A percentile compares a stretch with the other conserved stretches of the same genome.
These are phyloP conservation scores for Fusarium succisae DNA, from an alignment of 2,329 filamentous ascomycete species.

Conservation along the genomic window DNA sequence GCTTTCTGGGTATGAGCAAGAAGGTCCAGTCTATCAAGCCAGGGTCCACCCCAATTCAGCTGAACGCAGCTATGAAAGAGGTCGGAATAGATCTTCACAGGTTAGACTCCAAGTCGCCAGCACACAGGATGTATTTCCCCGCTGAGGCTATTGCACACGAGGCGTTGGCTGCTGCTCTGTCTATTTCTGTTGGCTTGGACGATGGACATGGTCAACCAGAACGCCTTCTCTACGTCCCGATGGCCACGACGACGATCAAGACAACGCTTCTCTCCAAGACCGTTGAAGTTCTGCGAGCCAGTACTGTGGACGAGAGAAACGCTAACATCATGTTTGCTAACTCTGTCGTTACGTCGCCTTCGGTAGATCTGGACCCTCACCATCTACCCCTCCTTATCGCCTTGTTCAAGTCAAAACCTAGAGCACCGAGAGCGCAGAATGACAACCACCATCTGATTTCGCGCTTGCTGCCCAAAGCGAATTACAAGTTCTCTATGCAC, in stretches of 20 bases:
- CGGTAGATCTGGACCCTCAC: constrained; percentile 89
- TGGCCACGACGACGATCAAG: constrained; percentile 95
- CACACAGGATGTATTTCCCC: constrained; percentile 98
- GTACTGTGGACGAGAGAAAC: constrained; percentile 83
- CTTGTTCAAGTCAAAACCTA: constrained; percentile 69
- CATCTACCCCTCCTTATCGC: constrained; percentile 88
- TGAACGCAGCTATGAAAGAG: constrained; percentile 96
- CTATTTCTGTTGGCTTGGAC: constrained; percentile 90
- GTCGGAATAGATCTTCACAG: constrained; percentile 92
- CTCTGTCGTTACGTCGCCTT: constrained; percentile 94
- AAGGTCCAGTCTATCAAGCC: constrained; percentile 75
- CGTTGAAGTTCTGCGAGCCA: constrained; percentile 78
- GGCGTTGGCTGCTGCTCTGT: constrained; percentile 89
- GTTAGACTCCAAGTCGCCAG: constrained; percentile 89
- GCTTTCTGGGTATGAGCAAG: constrained; percentile 88
- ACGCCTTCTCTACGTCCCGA: constrained; percentile 90
- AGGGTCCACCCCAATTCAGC: constrained; percentile 74
- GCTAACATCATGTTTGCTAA: constrained; percentile 97
- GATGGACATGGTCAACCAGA: constrained; percentile 88
- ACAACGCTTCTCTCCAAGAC: constrained; percentile 96
- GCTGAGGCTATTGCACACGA: constrained; percentile 93
- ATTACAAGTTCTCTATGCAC: constrained; percentile 94
- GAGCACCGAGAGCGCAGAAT: constrained; percentile 47
- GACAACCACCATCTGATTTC: constrained; percentile 78
- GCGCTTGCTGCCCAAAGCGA: constrained; percentile 91